Evolutionary conservation across 371 early-diverging fungal genomes (phyloP), one percentile per base, ranked within the genome.

Genomic region (Dichotomocladium elegans): DNA sequence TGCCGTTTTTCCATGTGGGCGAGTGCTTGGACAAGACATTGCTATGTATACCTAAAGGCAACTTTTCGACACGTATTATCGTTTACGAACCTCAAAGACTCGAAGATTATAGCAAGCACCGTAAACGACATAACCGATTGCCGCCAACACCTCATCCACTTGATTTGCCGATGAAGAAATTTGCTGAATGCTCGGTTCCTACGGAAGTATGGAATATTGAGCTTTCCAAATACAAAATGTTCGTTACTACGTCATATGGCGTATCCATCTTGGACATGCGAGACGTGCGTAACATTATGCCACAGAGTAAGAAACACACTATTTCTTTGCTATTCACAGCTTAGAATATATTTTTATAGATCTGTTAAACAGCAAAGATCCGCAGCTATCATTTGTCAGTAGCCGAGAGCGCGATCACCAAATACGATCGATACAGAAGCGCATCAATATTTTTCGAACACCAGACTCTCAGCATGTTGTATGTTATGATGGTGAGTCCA

Each of bases 171-270:
- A 22, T 54, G 24, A 29, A 44, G n/a, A 21, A 44, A 17, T 51
- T 50, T 21, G 45, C 42, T 12, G 55, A 58, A n/a, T 55, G 44
- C 25, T 45, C 47, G 41, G 43, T 64, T 0, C 74, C 74, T 1
- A 61, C 60, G 52, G 71, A 74, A 60, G 69, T 65, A 1, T 74
- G 68, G 71, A 64, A 69, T 8, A 59, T 74, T 34, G 71, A 74
- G 37, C 55, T 63, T 4, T 65, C 71, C n/a, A 41, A 51, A 3
- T 59, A 63, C 7, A 49, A 68, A 19, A 33, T 74, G 37, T 41
- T 70, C 3, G 47, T 70, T 21, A 74, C 74, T 10, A 60, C 63
- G 4, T 60, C 61, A 12, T 34, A 66, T 10, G 71, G 71, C 6
- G 56, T 70, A n/a, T 47, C 58, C 21, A 64, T 71, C 10, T 51